These are phyloP conservation scores for Moesziomyces aphidis DNA, from an alignment of 1,284 basidiomycete genomes.

Conservation along the genomic window DNA sequence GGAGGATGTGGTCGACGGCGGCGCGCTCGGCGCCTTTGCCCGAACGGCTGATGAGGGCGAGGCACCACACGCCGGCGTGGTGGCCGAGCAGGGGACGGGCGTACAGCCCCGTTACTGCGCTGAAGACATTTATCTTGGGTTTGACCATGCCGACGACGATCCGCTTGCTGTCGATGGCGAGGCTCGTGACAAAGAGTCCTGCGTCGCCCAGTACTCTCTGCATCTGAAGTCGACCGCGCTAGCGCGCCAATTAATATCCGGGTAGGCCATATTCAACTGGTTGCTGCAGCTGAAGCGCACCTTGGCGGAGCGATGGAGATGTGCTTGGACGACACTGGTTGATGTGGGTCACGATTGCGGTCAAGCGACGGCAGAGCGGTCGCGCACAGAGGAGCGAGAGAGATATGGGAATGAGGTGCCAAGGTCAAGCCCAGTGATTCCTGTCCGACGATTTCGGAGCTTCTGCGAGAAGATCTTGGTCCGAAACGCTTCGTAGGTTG, in stretches of 20 bases:
- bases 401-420: background rate
- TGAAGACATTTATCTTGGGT: slow-evolving; percentile 87
- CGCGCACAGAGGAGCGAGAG: slow-evolving; percentile 6
- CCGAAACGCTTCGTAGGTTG: background rate
- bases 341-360: slow-evolving; percentile 10
- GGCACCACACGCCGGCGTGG: slow-evolving; percentile 90
- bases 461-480: slow-evolving; percentile 8
- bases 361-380: slow-evolving; percentile 17
- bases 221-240: slow-evolving; percentile 80
- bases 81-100: slow-evolving; percentile 85
- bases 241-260: slow-evolving; percentile 86
- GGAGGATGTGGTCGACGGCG: slow-evolving; percentile 1
- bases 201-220: slow-evolving; percentile 77
- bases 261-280: slow-evolving; percentile 82
- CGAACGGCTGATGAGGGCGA: slow-evolving; percentile 74
- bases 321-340: slow-evolving; percentile 16
- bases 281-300: slow-evolving; percentile 74
- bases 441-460: slow-evolving; percentile 12
- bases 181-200: slow-evolving; percentile 81
- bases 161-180: slow-evolving; percentile 86
- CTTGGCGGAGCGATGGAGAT: slow-evolving; percentile 37
- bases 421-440: slow-evolving; percentile 22
- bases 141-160: slow-evolving; percentile 92
- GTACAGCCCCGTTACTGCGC: slow-evolving; percentile 81
- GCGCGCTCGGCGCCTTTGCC: slow-evolving; percentile 14